phyloP scores from a whole-genome alignment of 352 stramenopile genomes.

The Elongisporangium prolatum region DNA sequence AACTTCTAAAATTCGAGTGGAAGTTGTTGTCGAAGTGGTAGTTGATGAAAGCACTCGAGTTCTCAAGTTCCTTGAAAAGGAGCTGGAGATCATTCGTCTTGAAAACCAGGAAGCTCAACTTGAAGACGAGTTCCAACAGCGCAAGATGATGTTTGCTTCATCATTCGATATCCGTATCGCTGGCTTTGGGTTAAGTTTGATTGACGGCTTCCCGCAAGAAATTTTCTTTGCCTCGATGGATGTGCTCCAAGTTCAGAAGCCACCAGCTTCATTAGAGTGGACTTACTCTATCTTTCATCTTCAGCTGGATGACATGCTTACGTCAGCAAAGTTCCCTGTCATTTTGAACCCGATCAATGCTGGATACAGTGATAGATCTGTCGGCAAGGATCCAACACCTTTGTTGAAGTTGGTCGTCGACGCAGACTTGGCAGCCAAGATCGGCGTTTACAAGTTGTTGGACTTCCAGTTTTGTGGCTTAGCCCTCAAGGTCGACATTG shows the following conservation, averaged over 20 bases:
- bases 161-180: slow-evolving; percentile 79
- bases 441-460: slow-evolving; percentile 81
- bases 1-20: slow-evolving; percentile 19
- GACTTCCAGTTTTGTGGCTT: slow-evolving; percentile 68
- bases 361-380: slow-evolving; percentile 71
- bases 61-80: slow-evolving; percentile 76
- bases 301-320: slow-evolving; percentile 85
- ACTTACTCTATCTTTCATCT: slow-evolving; percentile 73
- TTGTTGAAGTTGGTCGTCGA: slow-evolving; percentile 73
- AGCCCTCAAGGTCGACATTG: slow-evolving; percentile 78
- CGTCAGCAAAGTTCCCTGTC: slow-evolving; percentile 74
- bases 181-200: slow-evolving; percentile 70
- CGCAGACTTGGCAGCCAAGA: slow-evolving; percentile 62
- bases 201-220: slow-evolving; percentile 77
- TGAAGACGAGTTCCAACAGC: slow-evolving; percentile 68
- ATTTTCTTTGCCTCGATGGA: slow-evolving; percentile 81
- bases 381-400: slow-evolving; percentile 52
- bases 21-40: slow-evolving; percentile 74
- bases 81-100: slow-evolving; percentile 65
- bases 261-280: slow-evolving; percentile 67
- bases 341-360: slow-evolving; percentile 78
- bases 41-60: slow-evolving; percentile 79
- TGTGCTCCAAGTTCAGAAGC: slow-evolving; percentile 70
- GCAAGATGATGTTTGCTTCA: slow-evolving; percentile 74
- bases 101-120: slow-evolving; percentile 62